Evolutionary conservation across 805 yeast species (phyloP).

Genomic region (Ogataea nitratoaversa): DNA sequence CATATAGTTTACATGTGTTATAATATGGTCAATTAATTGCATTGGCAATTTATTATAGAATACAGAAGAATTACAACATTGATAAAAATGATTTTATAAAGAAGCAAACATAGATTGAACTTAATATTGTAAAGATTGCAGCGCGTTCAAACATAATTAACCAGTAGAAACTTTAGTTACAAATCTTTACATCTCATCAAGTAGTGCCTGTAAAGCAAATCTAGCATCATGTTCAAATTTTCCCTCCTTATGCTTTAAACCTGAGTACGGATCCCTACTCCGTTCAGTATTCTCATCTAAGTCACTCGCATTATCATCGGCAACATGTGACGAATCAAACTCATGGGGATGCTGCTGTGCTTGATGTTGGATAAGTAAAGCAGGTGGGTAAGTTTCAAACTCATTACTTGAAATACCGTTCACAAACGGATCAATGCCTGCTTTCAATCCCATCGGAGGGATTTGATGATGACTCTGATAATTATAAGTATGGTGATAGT

Average conservation of each 20-base stretch:
- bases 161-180: no score
- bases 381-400: slow-evolving; percentile 19
- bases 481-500: neutral
- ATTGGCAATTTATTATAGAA: no score
- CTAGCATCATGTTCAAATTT: slow-evolving; percentile 22
- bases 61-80: no score
- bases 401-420: slow-evolving; percentile 25
- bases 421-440: slow-evolving; percentile 28
- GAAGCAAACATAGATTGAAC: no score
- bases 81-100: no score
- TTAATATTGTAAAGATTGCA: no score
- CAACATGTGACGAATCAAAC: neutral
- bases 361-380: slow-evolving; percentile 3
- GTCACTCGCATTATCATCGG: neutral
- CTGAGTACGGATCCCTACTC: neutral
- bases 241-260: neutral
- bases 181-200: slow-evolving; percentile 21
- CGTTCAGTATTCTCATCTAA: slow-evolving; percentile 3
- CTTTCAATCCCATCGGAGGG: slow-evolving; percentile 22
- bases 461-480: neutral
- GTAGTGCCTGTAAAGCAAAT: slow-evolving; percentile 24
- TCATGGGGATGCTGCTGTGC: slow-evolving; percentile 1
- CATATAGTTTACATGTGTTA: no score
- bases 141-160: no score
- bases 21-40: no score